Evolutionary conservation across 2,329 filamentous ascomycete genomes (phyloP).

Genomic region (Fusarium sp.): DNA sequence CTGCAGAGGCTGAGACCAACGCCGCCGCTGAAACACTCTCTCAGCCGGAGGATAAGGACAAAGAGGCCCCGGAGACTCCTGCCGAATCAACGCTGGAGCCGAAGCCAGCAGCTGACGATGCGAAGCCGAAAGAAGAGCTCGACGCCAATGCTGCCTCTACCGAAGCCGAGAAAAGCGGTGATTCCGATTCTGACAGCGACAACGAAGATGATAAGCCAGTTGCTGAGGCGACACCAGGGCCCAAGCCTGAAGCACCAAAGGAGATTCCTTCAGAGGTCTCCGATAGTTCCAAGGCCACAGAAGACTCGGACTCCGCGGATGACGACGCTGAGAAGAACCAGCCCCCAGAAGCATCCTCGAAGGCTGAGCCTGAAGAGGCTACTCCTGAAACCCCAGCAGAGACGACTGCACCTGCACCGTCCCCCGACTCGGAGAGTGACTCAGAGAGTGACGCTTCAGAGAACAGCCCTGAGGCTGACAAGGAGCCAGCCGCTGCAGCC

Average conservation of each 20-base stretch:
- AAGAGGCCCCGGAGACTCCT: slow-evolving; percentile 6
- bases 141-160: background rate
- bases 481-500: background rate
- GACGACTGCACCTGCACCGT: background rate
- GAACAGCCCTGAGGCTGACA: background rate
- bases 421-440: slow-evolving; percentile 4
- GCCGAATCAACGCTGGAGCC: slow-evolving; percentile 3
- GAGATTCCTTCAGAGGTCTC: background rate
- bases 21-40: slow-evolving; percentile 1
- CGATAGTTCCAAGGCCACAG: background rate
- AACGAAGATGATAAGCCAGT: background rate
- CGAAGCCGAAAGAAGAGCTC: background rate
- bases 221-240: background rate
- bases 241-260: background rate
- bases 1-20: background rate
- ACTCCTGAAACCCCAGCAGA: slow-evolving; percentile 11
- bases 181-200: slow-evolving; percentile 1
- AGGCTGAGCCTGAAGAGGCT: slow-evolving; percentile 4
- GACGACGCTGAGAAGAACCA: slow-evolving; percentile 10
- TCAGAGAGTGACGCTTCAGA: background rate
- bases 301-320: background rate
- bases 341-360: slow-evolving; percentile 1
- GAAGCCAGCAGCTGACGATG: slow-evolving; percentile 1
- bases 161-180: background rate
- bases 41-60: background rate